Evolutionary conservation across 2,329 filamentous ascomycete genomes (phyloP).

Genomic region (Fusarium falciforme): DNA sequence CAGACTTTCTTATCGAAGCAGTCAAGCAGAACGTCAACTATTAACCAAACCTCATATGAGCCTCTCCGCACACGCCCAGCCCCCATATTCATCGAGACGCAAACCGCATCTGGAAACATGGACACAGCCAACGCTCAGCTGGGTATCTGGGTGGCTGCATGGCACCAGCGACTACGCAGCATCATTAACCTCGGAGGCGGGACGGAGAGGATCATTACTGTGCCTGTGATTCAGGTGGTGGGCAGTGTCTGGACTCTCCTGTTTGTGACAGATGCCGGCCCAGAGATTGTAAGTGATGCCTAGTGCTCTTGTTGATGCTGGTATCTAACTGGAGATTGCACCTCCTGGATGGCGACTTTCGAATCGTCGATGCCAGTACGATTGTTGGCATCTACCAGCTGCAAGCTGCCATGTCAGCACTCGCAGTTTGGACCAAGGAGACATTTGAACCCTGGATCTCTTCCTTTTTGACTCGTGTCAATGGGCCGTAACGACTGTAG

Average conservation of each 20-base stretch:
- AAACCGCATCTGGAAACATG: background rate
- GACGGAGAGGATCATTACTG: background rate
- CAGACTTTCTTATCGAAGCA: background rate
- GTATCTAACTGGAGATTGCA: background rate
- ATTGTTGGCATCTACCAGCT: background rate
- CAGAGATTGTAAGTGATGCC: conserved; percentile 12
- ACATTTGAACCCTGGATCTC: background rate
- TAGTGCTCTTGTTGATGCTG: background rate
- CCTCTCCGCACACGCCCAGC: background rate
- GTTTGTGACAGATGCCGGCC: conserved; percentile 14
- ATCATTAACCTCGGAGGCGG: conserved; percentile 5
- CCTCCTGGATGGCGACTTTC: background rate
- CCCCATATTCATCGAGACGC: background rate
- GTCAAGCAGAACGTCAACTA: background rate
- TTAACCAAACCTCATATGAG: background rate
- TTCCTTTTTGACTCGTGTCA: background rate
- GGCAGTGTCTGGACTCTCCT: conserved; percentile 13
- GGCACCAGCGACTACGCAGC: conserved; percentile 19
- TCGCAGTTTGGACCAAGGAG: background rate
- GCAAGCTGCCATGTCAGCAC: background rate
- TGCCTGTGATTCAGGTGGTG: conserved; percentile 16
- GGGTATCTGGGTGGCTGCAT: conserved; percentile 19
- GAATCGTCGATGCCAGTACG: background rate
- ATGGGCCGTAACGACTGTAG: background rate
- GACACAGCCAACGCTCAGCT: conserved; percentile 13